Conservation (phyloP, 495 filamentous ascomycete species). For the Penicillium ochrochloron region DNA sequence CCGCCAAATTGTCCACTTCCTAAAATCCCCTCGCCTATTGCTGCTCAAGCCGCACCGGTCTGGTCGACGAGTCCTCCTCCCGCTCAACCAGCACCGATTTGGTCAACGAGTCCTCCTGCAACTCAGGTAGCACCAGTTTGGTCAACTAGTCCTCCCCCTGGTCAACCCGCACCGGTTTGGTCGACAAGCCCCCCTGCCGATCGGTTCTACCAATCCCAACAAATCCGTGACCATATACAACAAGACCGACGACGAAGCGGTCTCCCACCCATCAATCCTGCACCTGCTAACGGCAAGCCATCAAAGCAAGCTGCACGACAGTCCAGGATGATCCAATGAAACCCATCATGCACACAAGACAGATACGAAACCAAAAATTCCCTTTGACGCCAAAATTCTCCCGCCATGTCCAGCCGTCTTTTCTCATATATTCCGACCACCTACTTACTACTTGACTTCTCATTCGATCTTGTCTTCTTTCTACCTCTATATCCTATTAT, state of each 20-base stretch:
- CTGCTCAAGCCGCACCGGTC: slow-evolving; percentile 17
- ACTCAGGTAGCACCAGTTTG: slow-evolving; percentile 15
- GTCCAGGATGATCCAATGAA: slow-evolving; percentile 24
- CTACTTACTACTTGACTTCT: not conserved
- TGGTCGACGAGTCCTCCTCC: slow-evolving; percentile 5
- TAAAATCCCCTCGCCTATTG: slow-evolving; percentile 53
- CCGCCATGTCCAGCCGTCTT: slow-evolving; percentile 1
- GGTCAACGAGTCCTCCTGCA: not conserved
- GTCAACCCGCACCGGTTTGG: not conserved
- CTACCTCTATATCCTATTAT: not conserved
- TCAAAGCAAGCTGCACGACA: slow-evolving; percentile 21
- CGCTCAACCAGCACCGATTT: not conserved
- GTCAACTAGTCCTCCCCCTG: not conserved
- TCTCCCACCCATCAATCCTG: not conserved
- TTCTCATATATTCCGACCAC: slow-evolving; percentile 7
- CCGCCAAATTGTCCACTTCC: slow-evolving; percentile 68
- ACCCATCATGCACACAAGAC: slow-evolving; percentile 9
- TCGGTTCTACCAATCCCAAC: slow-evolving; percentile 31
- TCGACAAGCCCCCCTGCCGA: not conserved
- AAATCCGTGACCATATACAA: slow-evolving; percentile 23
- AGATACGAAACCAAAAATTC: slow-evolving; percentile 5
- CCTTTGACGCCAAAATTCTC: slow-evolving; percentile 1
- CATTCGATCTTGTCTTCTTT: not conserved
- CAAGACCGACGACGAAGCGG: slow-evolving; percentile 22
- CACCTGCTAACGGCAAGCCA: slow-evolving; percentile 5